Conservation (phyloP, 2,329 filamentous ascomycete genomes). For the Pseudocercospora fuligena region DNA sequence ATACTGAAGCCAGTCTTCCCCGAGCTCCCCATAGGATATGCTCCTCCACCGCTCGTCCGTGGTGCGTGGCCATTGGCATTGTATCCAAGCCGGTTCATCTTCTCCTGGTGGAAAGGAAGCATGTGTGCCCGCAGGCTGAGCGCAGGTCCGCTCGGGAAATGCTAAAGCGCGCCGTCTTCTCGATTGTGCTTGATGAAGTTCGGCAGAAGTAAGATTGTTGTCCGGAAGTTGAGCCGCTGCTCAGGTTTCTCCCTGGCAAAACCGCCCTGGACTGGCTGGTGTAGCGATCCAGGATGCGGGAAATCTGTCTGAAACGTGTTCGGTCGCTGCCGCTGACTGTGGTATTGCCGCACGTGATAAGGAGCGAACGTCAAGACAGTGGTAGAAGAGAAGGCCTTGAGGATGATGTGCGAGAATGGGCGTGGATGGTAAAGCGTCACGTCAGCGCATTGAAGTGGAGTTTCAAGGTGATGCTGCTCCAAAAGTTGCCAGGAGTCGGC, state of each 20-base stretch:
- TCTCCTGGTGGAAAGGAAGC: constrained; percentile 59
- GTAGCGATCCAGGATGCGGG: background rate
- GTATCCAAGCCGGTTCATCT: constrained; percentile 88
- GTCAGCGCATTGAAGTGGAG: background rate
- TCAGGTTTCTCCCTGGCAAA: background rate
- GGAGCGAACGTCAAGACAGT: background rate
- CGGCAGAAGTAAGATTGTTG: constrained; percentile 6
- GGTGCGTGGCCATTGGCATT: constrained; percentile 68
- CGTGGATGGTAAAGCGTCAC: background rate
- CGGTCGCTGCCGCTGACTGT: constrained; percentile 12
- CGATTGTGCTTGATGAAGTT: background rate
- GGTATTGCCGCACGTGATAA: constrained; percentile 5
- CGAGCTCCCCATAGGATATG: constrained; percentile 40
- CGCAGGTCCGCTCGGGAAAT: constrained; percentile 9
- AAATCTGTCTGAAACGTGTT: constrained; percentile 24
- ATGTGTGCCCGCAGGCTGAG: constrained; percentile 45
- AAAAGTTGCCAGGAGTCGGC: constrained; percentile 5
- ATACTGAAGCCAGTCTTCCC: constrained; percentile 71
- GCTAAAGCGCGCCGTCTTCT: background rate
- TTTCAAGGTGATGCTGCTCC: background rate
- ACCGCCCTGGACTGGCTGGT: background rate
- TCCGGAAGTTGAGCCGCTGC: constrained; percentile 3
- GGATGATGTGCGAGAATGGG: background rate
- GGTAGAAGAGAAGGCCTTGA: background rate
- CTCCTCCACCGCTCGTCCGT: constrained; percentile 48